Conservation (phyloP, 768 basidiomycete genomes). For the Hygrocybe punicea region DNA sequence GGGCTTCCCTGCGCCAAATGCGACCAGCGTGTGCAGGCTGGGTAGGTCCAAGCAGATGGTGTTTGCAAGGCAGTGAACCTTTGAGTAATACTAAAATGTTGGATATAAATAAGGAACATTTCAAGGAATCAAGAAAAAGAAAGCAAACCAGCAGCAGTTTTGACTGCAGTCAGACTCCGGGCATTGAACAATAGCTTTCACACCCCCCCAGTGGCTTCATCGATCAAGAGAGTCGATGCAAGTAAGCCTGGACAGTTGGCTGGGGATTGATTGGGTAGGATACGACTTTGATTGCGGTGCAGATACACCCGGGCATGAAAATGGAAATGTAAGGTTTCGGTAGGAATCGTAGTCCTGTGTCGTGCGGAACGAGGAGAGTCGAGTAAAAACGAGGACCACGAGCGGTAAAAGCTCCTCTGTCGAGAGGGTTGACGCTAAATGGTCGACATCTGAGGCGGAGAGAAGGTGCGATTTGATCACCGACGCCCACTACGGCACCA, state of each 20-base stretch:
- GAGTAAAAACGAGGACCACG: constrained; percentile 20
- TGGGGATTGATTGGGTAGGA: constrained; percentile 55
- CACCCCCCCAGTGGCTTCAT: constrained; percentile 62
- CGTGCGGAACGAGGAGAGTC: constrained; percentile 37
- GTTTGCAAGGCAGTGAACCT: constrained; percentile 74
- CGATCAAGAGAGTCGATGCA: constrained; percentile 70
- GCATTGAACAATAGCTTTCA: constrained; percentile 81
- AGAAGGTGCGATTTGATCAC: constrained; percentile 37
- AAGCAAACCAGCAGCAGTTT: constrained; percentile 75
- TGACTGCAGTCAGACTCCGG: constrained; percentile 66
- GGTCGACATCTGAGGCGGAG: constrained; percentile 55
- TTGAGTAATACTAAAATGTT: constrained; percentile 3
- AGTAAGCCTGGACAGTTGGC: constrained; percentile 59
- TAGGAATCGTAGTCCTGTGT: constrained; percentile 55
- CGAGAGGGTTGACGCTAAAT: constrained; percentile 43
- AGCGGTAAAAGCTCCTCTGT: constrained; percentile 47
- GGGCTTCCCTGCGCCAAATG: constrained; percentile 71
- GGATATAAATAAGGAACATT: no score
- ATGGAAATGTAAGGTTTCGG: constrained; percentile 56
- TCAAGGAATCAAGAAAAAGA: not conserved
- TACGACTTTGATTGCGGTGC: constrained; percentile 75
- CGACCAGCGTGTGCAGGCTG: constrained; percentile 48
- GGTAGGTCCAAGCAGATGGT: constrained; percentile 44
- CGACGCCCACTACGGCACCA: no score
- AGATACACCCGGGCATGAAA: constrained; percentile 79